Evolutionary conservation across 2,329 filamentous ascomycete genomes (phyloP).

Genomic region (Talaromyces sp.): DNA sequence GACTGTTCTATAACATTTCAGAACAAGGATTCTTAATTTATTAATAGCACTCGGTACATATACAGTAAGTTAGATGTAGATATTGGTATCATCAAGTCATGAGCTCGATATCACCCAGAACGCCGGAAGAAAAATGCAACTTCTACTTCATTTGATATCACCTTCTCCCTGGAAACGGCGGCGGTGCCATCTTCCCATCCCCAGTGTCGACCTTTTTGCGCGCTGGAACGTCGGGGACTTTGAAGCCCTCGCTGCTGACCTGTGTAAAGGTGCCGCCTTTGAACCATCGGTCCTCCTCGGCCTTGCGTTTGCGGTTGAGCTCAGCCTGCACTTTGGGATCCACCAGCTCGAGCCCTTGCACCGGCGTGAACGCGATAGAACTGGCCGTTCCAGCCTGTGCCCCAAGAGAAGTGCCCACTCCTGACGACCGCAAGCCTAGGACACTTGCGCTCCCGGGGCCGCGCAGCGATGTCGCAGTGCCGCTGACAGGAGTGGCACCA

Average conservation of each 20-base stretch:
- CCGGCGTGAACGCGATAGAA: slow-evolving; percentile 86
- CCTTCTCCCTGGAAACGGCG: slow-evolving; percentile 28
- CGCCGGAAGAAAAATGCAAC: slow-evolving; percentile 9
- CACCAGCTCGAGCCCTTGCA: slow-evolving; percentile 90
- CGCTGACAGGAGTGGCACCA: slow-evolving; percentile 53
- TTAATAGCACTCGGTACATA: background rate
- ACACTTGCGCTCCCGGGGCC: slow-evolving; percentile 60
- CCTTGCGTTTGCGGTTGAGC: slow-evolving; percentile 83
- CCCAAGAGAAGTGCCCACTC: slow-evolving; percentile 69
- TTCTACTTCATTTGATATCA: slow-evolving; percentile 10
- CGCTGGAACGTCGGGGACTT: slow-evolving; percentile 70
- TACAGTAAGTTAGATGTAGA: background rate
- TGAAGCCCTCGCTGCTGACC: slow-evolving; percentile 68
- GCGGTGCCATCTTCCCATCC: slow-evolving; percentile 50
- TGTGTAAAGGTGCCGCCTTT: slow-evolving; percentile 97
- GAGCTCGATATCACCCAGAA: slow-evolving; percentile 5
- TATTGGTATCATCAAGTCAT: slow-evolving; percentile 12
- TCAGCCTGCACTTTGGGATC: slow-evolving; percentile 89
- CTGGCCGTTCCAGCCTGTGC: slow-evolving; percentile 70
- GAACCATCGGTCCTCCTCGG: slow-evolving; percentile 94
- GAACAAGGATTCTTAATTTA: background rate
- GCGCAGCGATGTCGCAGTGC: slow-evolving; percentile 73
- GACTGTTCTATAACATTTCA: too few relatives aligned
- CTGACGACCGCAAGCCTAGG: slow-evolving; percentile 75
- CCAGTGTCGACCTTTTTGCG: slow-evolving; percentile 70